Evolutionary conservation across 2,329 filamentous ascomycete genomes (phyloP).

Genomic region (Aspergillus sp.): DNA sequence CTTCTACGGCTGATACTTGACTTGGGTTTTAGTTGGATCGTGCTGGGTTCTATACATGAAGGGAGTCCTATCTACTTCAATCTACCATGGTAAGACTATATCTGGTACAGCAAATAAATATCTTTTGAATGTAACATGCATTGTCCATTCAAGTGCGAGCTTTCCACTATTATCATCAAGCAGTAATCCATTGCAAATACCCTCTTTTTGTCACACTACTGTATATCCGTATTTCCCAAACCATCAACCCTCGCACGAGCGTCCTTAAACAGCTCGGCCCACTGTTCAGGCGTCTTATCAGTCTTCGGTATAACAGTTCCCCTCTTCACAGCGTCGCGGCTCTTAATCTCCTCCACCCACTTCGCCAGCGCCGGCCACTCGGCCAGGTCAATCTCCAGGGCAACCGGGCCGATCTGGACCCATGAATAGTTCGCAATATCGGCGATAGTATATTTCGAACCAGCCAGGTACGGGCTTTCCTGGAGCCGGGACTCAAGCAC

Average conservation of each 20-base stretch:
- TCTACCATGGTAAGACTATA: too few relatives aligned
- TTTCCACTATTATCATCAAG: too few relatives aligned
- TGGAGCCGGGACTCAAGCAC: slow-evolving; percentile 46
- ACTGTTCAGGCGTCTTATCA: background rate
- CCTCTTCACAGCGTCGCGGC: slow-evolving; percentile 31
- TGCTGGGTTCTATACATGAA: too few relatives aligned
- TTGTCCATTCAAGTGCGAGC: too few relatives aligned
- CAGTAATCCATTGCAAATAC: too few relatives aligned
- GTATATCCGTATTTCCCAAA: background rate
- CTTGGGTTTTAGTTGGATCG: too few relatives aligned
- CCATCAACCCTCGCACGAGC: background rate
- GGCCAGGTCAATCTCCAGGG: slow-evolving; percentile 29
- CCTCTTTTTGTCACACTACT: background rate
- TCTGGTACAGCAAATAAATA: too few relatives aligned
- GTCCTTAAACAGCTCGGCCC: background rate
- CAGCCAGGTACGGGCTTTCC: slow-evolving; percentile 46
- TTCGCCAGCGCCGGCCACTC: slow-evolving; percentile 34
- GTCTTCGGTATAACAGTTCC: slow-evolving; percentile 6
- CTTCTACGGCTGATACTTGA: too few relatives aligned
- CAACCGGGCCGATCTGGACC: slow-evolving; percentile 29
- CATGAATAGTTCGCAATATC: slow-evolving; percentile 49
- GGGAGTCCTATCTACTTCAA: too few relatives aligned
- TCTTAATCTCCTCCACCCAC: slow-evolving; percentile 30
- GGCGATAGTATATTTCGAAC: slow-evolving; percentile 49
- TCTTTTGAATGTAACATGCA: too few relatives aligned